Evolutionary conservation across 2,329 filamentous ascomycete genomes (phyloP).

Genomic region (Chaetomiaceae sp.): DNA sequence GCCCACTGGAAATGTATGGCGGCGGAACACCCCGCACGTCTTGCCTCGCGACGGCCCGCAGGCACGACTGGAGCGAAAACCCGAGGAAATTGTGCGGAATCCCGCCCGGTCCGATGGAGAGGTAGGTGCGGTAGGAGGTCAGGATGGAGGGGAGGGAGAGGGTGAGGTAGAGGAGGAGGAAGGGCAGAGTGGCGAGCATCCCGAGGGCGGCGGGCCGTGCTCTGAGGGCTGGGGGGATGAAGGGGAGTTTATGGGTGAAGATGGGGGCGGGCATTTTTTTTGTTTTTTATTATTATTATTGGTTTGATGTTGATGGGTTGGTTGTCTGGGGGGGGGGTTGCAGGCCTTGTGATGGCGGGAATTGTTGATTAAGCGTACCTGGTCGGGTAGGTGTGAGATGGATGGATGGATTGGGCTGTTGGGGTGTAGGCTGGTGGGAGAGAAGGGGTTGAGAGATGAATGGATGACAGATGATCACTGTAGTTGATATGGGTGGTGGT

Average conservation of each 20-base stretch:
- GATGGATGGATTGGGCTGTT: no score
- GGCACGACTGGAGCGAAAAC: slow-evolving; percentile 36
- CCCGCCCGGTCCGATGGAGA: slow-evolving; percentile 42
- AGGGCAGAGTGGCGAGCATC: not conserved
- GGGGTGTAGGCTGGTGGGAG: no score
- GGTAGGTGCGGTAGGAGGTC: slow-evolving; percentile 37
- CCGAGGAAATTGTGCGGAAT: slow-evolving; percentile 40
- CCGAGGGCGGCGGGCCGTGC: no score
- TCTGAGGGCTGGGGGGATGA: not conserved
- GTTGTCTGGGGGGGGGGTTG: not conserved
- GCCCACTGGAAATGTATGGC: no score
- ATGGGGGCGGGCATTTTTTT: not conserved
- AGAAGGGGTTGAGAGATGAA: no score
- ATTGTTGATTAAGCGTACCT: no score
- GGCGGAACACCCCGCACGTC: slow-evolving; percentile 33
- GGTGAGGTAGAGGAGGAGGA: not conserved
- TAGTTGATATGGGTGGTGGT: no score
- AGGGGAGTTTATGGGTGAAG: not conserved
- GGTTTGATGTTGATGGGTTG: not conserved
- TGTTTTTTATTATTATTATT: not conserved
- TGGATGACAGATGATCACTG: no score
- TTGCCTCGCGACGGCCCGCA: slow-evolving; percentile 33
- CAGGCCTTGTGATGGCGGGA: no score
- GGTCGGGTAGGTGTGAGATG: no score
- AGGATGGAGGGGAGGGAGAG: slow-evolving; percentile 15